Evolutionary conservation across 495 filamentous ascomycete genomes (phyloP), one percentile per base, ranked within the genome.

Genomic region (Chaetomium fimeti): DNA sequence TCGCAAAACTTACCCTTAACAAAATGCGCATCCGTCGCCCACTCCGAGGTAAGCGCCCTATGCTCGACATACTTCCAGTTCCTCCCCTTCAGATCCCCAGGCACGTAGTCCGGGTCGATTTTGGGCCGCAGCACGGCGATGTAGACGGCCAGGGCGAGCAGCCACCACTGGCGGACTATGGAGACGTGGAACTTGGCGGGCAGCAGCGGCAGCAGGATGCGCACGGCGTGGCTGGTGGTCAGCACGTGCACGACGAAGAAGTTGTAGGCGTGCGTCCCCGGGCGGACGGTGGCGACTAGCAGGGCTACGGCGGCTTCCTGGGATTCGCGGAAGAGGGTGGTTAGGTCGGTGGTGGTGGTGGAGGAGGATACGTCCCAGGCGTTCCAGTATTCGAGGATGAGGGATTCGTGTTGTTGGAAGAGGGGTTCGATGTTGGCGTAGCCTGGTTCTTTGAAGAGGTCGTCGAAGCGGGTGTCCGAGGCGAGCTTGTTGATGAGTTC

Each of bases 121-220:
- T 83, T 78, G 2, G 91, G 92, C 16, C 93, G 81, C 18, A 90
- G 69, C 72, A 91, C 88, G 0, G 85, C 78, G 32, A 94, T 85
- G 66, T 95, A 98, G 2, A 92, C 84, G 0, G 87, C 80, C 32
- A 97, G 70, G 0, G 88, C 87, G 47, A 95, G 81, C 5, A 98
- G 76, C 92, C 91, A 97, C 90, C 95, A 96, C 71, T 93, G 88
- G 20, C 86, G 82, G 9, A 96, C 83, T 20, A 98, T 76, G 20
- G 78, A 78, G 43, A 91, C 71, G 65, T 94, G 92, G 63, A 85
- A 91, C 68, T 85, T 84, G 5, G 80, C 72, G 0, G 92, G 93
- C 16, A 96, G 81, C 7, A 90, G 71, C 5, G 94, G 94, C 2
- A 98, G 81, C 11, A 98, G 72, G 28, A 94, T 89, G 2, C 94